These are phyloP conservation scores for Alternaria postmessia DNA, from an alignment of 2,329 filamentous ascomycete species.

Conservation along the genomic window DNA sequence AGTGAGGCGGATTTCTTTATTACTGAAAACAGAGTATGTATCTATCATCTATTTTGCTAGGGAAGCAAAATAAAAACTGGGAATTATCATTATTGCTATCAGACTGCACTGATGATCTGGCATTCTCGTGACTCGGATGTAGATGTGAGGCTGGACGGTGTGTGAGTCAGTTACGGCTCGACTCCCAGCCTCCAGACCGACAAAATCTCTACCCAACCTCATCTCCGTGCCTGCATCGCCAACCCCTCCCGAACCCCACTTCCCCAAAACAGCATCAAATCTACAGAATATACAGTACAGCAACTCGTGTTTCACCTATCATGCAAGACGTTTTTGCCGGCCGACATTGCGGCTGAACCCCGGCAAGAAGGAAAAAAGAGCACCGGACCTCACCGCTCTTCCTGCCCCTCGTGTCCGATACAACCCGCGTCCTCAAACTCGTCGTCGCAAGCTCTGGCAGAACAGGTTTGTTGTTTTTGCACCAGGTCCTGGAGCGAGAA, in stretches of 20 bases:
- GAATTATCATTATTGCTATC: conserved; percentile 15
- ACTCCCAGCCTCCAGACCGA: neutral
- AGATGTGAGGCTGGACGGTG: neutral
- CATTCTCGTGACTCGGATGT: neutral
- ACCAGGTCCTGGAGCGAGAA: neutral
- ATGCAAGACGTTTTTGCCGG: neutral
- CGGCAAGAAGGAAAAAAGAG: neutral
- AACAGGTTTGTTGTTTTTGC: neutral
- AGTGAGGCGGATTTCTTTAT: conserved; percentile 14
- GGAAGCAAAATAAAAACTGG: neutral
- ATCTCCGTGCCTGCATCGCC: conserved; percentile 4
- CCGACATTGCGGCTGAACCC: neutral
- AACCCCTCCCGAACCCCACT: neutral
- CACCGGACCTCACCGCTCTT: neutral
- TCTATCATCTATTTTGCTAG: conserved; percentile 17
- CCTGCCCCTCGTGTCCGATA: neutral
- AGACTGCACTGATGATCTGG: neutral
- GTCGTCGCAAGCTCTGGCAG: neutral
- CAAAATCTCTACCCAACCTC: neutral
- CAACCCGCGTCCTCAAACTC: neutral
- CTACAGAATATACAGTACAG: neutral
- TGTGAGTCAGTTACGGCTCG: neutral
- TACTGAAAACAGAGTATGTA: conserved; percentile 21
- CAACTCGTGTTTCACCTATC: neutral
- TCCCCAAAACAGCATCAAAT: neutral